A percentile compares a stretch with the other conserved stretches of the same genome.
phyloP scores from a whole-genome alignment of 2,329 filamentous ascomycete genomes.

The Trichophyton benhamiae region DNA sequence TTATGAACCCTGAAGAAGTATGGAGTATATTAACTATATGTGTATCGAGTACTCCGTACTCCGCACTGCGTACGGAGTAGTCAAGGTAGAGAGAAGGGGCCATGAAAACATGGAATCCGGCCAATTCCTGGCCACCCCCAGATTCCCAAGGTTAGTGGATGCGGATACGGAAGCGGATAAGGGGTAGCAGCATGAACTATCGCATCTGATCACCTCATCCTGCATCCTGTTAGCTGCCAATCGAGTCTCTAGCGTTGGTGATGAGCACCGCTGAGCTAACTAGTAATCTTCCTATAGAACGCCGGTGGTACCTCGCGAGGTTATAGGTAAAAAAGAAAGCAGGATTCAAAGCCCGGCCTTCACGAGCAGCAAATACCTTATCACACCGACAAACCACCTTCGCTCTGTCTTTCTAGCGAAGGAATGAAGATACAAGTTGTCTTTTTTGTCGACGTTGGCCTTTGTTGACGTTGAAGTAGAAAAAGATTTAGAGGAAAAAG shows the following conservation, averaged over 20 bases:
- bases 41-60: neutral
- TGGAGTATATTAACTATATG: neutral
- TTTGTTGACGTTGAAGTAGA: conserved; percentile 1
- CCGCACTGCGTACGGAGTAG: neutral
- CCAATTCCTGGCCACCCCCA: neutral
- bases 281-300: neutral
- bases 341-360: neutral
- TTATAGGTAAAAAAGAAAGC: neutral
- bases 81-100: neutral
- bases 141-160: neutral
- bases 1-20: neutral
- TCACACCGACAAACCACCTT: no score
- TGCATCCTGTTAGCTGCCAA: neutral
- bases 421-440: neutral
- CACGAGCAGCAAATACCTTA: neutral
- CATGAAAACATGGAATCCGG: no score
- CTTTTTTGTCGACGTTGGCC: no score
- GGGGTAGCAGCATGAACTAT: neutral
- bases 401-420: neutral
- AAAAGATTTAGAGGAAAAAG: neutral
- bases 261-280: neutral
- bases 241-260: conserved; percentile 1
- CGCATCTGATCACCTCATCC: conserved; percentile 1
- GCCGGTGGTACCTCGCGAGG: neutral
- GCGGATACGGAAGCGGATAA: neutral